Base-by-base conservation (phyloP, 257 asterid species). In the Nicotiana noctiflora region DNA sequence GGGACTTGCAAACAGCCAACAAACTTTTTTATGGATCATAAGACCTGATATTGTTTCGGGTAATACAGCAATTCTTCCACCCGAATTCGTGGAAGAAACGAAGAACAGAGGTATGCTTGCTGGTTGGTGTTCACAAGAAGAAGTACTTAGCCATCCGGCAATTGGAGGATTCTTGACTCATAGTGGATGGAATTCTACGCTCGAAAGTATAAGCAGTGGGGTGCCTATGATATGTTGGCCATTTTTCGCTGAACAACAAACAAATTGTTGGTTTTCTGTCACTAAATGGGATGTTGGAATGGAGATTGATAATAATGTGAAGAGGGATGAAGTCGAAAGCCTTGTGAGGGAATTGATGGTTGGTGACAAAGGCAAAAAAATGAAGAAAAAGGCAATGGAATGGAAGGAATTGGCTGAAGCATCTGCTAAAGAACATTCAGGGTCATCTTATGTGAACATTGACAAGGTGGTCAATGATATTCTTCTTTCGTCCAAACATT, bases 151-250 rank as follows among this genome's bases (percentile, higher is more conserved):
- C 2, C 84, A 81, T 23, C 77, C 81, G 0, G 64, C 84, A 0
- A 40, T 81, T 0, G 81, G 76, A 44, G 81, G 84, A 2, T 81
- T 81, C 21, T 8, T 81, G 31, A 81, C 84, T 7, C 84, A 81
- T 0, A 37, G 76, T 13, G 81, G 81, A 14, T 81, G 84, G 84
- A 81, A 75, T 23, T 81, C 76, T 0, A 64, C 61, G 0, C 19
- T 81, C 0, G 84, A 81, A 0, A 81, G 84, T 9, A 74, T 75
- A 4, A 25, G 10, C 7, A 57, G 70, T 2, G 84, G 84, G 0
- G 80, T 81, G 52, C 80, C 80, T 14, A 59, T 81, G 80, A 59
- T 81, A 9, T 81, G 66, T 25, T 81, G 84, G 79, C 84, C 84
- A 14, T 70, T 61, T 72, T 81, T 81, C 27, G 84, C 84, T 0